Percentiles rank a stretch among this genome's conserved stretches.
These are phyloP conservation scores for Oryza glumipatula DNA, from an alignment of 176 grass and related monocot species.

Conservation along the genomic window DNA sequence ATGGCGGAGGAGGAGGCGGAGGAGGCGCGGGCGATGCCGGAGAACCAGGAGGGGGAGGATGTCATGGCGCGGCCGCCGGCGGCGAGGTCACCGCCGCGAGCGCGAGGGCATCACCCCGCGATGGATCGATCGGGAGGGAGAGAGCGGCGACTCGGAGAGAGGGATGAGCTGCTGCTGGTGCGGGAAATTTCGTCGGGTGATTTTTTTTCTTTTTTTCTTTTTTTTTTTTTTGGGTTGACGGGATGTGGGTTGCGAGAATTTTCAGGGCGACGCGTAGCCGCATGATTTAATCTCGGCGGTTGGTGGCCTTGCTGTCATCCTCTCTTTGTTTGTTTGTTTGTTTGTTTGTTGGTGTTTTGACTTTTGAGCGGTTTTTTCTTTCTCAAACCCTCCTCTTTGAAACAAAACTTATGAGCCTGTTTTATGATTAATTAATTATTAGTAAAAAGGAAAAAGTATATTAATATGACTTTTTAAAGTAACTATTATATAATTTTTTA, in stretches of 20 bases:
- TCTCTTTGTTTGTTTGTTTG: background rate
- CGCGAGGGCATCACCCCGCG: constrained; percentile 31
- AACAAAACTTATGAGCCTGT: too few relatives aligned
- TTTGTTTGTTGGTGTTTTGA: background rate
- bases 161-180: background rate
- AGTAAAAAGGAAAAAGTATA: too few relatives aligned
- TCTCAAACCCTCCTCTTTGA: too few relatives aligned
- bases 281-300: background rate
- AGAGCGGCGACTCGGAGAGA: too few relatives aligned
- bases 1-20: constrained; percentile 31
- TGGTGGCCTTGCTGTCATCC: background rate
- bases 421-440: too few relatives aligned
- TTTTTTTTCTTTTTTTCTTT: background rate
- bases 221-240: background rate
- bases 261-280: background rate
- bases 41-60: constrained; percentile 73
- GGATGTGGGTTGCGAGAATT: background rate
- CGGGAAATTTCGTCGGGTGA: background rate
- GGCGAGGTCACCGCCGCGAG: constrained; percentile 36
- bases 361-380: too few relatives aligned
- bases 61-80: constrained; percentile 38
- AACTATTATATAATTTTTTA: too few relatives aligned
- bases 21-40: constrained; percentile 58
- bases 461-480: too few relatives aligned
- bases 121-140: background rate